These are phyloP conservation scores for Fusarium stilboides DNA, from an alignment of 2,329 filamentous ascomycete genomes.

Conservation along the genomic window DNA sequence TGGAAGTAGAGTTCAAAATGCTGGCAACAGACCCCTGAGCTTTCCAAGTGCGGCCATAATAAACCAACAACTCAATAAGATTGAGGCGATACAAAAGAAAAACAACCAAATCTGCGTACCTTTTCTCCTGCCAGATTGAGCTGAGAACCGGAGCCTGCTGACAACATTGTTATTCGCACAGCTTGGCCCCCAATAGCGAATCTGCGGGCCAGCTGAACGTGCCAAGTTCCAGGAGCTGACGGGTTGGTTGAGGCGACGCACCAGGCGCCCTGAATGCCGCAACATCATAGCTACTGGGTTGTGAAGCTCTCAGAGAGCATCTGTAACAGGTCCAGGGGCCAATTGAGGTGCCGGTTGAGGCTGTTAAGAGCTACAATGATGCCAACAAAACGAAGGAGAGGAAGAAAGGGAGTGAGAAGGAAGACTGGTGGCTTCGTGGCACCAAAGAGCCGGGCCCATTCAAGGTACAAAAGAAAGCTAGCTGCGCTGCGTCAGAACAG, in stretches of 20 bases:
- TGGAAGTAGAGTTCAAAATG: conserved; percentile 10
- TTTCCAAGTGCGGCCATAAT: neutral
- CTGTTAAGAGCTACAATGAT: conserved; percentile 27
- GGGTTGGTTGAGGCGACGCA: conserved; percentile 45
- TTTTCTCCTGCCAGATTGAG: conserved; percentile 45
- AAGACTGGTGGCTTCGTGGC: conserved; percentile 37
- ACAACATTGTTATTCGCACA: conserved; percentile 11
- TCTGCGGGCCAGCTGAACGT: conserved; percentile 29
- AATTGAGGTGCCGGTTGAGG: conserved; percentile 31
- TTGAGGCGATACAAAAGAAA: conserved; percentile 1
- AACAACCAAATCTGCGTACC: conserved; percentile 46
- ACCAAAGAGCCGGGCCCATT: conserved; percentile 35
- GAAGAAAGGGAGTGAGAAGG: conserved; percentile 21
- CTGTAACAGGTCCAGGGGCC: neutral
- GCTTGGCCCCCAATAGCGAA: conserved; percentile 41
- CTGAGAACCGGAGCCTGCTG: conserved; percentile 50
- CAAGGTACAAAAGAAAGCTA: conserved; percentile 38
- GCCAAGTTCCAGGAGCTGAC: conserved; percentile 39
- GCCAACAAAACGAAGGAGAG: conserved; percentile 26
- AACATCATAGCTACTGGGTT: conserved; percentile 43
- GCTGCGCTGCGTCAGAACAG: conserved; percentile 25
- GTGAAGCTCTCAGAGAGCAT: conserved; percentile 15
- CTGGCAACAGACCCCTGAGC: neutral
- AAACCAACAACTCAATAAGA: neutral
- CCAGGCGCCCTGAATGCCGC: conserved; percentile 48